These are phyloP conservation scores for Tremella yokohamensis DNA, from an alignment of 768 basidiomycete species.

Conservation along the genomic window DNA sequence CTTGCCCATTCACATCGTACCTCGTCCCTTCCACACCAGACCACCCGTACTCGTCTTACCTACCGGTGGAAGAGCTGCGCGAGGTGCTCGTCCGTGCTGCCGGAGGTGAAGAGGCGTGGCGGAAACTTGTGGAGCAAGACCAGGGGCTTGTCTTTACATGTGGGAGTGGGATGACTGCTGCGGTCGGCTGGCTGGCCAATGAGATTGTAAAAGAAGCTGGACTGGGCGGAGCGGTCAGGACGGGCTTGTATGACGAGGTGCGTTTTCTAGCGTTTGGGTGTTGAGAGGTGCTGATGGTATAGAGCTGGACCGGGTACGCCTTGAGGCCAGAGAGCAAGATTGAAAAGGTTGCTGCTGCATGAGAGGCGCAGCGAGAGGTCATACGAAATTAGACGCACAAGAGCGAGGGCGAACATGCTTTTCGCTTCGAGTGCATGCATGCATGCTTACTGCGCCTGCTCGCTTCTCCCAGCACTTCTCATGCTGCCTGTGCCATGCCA, in stretches of 20 bases:
- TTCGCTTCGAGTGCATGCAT: too few relatives aligned
- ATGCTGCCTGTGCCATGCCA: too few relatives aligned
- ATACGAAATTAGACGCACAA: too few relatives aligned
- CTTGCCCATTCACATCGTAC: conserved; percentile 77
- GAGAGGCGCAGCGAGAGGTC: too few relatives aligned
- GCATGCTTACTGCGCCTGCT: too few relatives aligned
- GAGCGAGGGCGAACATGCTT: too few relatives aligned
- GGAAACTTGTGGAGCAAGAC: conserved; percentile 62
- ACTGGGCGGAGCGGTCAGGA: conserved; percentile 53
- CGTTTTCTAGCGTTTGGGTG: conserved; percentile 26
- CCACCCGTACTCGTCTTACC: conserved; percentile 58
- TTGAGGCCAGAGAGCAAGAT: conserved; percentile 70
- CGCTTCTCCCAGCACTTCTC: too few relatives aligned
- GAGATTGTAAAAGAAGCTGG: conserved; percentile 56
- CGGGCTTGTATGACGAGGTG: conserved; percentile 90
- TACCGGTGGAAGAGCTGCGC: conserved; percentile 60
- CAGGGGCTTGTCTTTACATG: conserved; percentile 70
- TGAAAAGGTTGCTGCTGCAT: conserved; percentile 53
- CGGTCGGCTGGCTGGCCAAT: conserved; percentile 87
- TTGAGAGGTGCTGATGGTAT: conserved; percentile 9
- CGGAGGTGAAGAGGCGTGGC: conserved; percentile 56
- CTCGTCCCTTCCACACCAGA: conserved; percentile 56
- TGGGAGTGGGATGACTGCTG: conserved; percentile 99
- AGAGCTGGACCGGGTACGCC: conserved; percentile 97
- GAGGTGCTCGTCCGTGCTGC: conserved; percentile 63